These are phyloP conservation scores for Plasmodium falciparum DNA, from an alignment of 169 alveolate genomes.

Conservation along the genomic window DNA sequence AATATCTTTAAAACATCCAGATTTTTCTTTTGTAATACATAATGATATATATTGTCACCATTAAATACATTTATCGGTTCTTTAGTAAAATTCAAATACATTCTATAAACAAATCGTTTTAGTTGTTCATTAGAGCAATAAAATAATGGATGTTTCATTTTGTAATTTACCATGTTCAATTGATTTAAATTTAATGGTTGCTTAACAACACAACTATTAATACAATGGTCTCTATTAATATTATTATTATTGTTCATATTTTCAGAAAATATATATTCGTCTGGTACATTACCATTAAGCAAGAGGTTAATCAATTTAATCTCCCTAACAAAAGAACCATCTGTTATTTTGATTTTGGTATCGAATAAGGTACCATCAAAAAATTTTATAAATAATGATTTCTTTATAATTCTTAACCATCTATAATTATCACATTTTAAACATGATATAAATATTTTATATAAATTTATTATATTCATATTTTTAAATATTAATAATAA, in stretches of 20 bases:
- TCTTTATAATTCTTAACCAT: slow-evolving; percentile 77
- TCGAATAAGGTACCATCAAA: slow-evolving; percentile 80
- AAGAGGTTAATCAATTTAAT: slow-evolving; percentile 3
- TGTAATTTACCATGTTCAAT: slow-evolving; percentile 12
- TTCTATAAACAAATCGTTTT: slow-evolving; percentile 23
- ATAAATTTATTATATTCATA: slow-evolving; percentile 78
- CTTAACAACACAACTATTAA: neutral
- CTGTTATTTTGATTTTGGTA: slow-evolving; percentile 1
- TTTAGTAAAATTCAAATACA: slow-evolving; percentile 70
- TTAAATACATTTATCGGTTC: slow-evolving; percentile 79
- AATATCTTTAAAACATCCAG: slow-evolving; percentile 70
- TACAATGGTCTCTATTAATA: neutral
- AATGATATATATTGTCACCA: slow-evolving; percentile 83
- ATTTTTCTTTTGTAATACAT: slow-evolving; percentile 77
- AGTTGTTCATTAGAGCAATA: slow-evolving; percentile 58
- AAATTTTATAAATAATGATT: slow-evolving; percentile 77
- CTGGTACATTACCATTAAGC: no score
- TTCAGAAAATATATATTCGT: no score
- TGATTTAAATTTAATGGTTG: neutral
- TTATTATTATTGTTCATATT: neutral
- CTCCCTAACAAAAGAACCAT: slow-evolving; percentile 77
- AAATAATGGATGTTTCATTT: slow-evolving; percentile 69
- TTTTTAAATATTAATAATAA: slow-evolving; percentile 76
- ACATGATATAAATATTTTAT: slow-evolving; percentile 79
- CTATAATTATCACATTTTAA: slow-evolving; percentile 82